Evolutionary conservation across 192 early-diverging fungal genomes (phyloP).

Genomic region (Linnemannia hyalina): DNA sequence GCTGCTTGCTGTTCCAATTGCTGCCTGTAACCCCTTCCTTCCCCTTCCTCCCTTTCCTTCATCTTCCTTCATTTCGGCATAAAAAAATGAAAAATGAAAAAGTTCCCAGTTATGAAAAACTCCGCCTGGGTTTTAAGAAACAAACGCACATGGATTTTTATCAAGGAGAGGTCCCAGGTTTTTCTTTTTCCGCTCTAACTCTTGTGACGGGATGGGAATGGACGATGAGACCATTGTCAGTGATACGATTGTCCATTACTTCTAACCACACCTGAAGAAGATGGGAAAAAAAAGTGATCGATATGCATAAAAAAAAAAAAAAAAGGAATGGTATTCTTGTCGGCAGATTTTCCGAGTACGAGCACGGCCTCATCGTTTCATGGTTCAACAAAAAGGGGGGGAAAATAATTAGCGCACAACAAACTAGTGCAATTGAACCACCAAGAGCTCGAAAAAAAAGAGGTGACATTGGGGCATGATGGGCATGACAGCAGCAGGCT

Average conservation of each 20-base stretch:
- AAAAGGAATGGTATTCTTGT: not conserved
- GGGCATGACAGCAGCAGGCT: not conserved
- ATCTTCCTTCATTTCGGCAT: too few species aligned
- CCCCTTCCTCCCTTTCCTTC: too few species aligned
- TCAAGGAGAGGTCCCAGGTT: not conserved
- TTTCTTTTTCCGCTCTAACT: not conserved
- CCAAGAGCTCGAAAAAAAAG: not conserved
- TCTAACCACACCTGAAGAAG: not conserved
- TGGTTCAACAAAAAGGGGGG: too few species aligned
- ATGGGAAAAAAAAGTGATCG: too few species aligned
- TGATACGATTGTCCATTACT: not conserved
- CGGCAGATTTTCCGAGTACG: not conserved
- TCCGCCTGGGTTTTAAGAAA: not conserved
- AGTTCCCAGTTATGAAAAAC: not conserved
- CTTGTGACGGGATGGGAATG: not conserved
- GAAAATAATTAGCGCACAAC: not conserved
- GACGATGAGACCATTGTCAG: not conserved
- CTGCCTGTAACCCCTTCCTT: not conserved
- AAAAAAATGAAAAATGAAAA: not conserved
- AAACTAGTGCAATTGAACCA: not conserved
- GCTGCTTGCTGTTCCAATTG: conserved; percentile 22
- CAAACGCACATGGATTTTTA: not conserved
- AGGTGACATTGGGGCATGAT: not conserved
- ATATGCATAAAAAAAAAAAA: not conserved
- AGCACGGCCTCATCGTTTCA: not conserved